phyloP scores from a whole-genome alignment of 495 filamentous ascomycete species.

The Xylaria sp. region DNA sequence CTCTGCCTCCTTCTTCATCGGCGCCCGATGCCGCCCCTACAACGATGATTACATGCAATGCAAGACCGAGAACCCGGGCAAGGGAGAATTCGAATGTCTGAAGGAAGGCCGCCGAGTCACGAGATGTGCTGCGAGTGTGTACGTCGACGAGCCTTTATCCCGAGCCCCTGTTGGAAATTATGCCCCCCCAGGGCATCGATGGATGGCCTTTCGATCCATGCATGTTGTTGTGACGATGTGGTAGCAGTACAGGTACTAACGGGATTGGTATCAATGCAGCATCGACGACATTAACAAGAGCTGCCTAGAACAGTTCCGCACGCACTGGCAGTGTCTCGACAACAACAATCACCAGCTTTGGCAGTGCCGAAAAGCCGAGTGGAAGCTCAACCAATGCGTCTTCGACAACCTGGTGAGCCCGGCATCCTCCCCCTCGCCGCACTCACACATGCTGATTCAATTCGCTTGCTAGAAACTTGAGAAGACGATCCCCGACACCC shows the following conservation, averaged over 20 bases:
- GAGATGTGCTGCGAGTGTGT: constrained; percentile 95
- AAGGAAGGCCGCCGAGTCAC: constrained; percentile 96
- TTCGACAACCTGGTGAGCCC: constrained; percentile 88
- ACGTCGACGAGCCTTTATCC: constrained; percentile 51
- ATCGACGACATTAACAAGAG: constrained; percentile 95
- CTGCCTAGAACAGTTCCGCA: constrained; percentile 88
- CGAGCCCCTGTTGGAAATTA: not conserved
- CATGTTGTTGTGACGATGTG: not conserved
- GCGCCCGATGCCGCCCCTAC: constrained; percentile 89
- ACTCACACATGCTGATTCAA: constrained; percentile 27
- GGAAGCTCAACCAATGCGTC: constrained; percentile 88
- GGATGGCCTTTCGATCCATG: not conserved
- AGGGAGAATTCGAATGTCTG: constrained; percentile 92
- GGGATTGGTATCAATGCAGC: constrained; percentile 49
- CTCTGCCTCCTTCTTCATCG: constrained; percentile 96
- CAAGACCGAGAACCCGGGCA: constrained; percentile 87
- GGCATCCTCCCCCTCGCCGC: not conserved
- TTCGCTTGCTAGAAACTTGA: constrained; percentile 71
- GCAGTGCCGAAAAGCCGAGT: constrained; percentile 82
- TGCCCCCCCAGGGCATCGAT: not conserved
- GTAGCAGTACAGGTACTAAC: constrained; percentile 18
- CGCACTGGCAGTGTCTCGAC: constrained; percentile 94
- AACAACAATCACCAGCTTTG: constrained; percentile 96
- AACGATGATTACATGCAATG: constrained; percentile 99
- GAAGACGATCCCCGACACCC: constrained; percentile 87